A percentile compares a stretch with the other conserved stretches of the same genome.
Evolutionary conservation across 768 basidiomycete genomes (phyloP).

Genomic region (Termitomyces sp.): DNA sequence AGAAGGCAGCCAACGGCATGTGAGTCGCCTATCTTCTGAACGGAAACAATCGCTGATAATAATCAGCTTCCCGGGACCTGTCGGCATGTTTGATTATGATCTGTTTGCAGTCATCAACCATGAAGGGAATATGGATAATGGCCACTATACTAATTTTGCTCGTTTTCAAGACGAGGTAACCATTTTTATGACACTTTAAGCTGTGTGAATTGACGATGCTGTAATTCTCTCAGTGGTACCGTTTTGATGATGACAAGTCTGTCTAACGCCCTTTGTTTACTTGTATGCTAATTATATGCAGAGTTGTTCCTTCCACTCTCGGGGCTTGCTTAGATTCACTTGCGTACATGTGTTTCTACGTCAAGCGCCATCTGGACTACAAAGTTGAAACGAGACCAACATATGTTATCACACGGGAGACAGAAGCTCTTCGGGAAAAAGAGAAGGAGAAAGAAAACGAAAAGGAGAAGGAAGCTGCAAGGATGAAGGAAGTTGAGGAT

Average conservation of each 20-base stretch:
- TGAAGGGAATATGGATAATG: conserved; percentile 91
- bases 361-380: conserved; percentile 85
- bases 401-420: conserved; percentile 61
- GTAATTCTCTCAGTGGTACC: conserved; percentile 65
- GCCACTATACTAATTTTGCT: conserved; percentile 89
- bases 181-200: conserved; percentile 2
- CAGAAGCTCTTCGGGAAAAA: conserved; percentile 57
- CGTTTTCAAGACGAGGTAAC: conserved; percentile 80
- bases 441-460: conserved; percentile 36
- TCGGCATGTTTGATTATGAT: conserved; percentile 81
- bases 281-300: conserved; percentile 20
- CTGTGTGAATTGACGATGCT: not conserved
- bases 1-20: conserved; percentile 35
- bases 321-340: conserved; percentile 62
- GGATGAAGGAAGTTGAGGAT: conserved; percentile 62
- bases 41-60: not conserved
- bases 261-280: not conserved
- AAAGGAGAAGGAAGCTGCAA: conserved; percentile 39
- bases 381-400: conserved; percentile 63
- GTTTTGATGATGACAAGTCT: conserved; percentile 91
- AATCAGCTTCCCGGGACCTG: conserved; percentile 47
- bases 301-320: conserved; percentile 69
- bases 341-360: conserved; percentile 95
- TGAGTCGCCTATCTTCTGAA: conserved; percentile 14
- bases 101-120: conserved; percentile 92